These are phyloP conservation scores for Trichophaea hybrida DNA, from an alignment of 2,329 filamentous ascomycete species.

Conservation along the genomic window DNA sequence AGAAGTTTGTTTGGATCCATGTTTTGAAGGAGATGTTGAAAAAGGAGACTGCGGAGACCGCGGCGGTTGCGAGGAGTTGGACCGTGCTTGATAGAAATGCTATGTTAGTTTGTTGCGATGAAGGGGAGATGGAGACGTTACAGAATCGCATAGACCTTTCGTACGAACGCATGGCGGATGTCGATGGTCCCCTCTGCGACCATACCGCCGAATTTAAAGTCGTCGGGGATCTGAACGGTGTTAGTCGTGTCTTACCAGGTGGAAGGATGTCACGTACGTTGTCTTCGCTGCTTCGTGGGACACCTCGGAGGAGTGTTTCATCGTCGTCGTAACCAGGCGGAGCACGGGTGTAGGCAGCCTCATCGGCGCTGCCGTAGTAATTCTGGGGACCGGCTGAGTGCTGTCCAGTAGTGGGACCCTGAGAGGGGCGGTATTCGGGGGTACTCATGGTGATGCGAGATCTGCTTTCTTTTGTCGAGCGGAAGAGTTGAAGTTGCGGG, in stretches of 20 bases:
- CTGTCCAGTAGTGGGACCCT: background rate
- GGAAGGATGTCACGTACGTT: constrained; percentile 11
- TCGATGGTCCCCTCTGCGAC: constrained; percentile 89
- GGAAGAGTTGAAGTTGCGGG: too few species aligned
- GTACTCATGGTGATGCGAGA: background rate
- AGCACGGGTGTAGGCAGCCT: constrained; percentile 14
- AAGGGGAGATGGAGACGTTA: constrained; percentile 31
- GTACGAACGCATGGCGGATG: constrained; percentile 90
- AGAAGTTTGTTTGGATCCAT: constrained; percentile 77
- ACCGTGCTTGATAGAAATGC: constrained; percentile 45
- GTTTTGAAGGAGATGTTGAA: constrained; percentile 60
- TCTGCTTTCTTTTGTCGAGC: too few species aligned
- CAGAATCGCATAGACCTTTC: constrained; percentile 96
- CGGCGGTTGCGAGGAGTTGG: constrained; percentile 73
- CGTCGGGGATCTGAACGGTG: constrained; percentile 17
- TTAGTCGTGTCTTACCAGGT: background rate
- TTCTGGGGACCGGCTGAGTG: background rate
- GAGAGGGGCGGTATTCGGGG: background rate
- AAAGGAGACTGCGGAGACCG: constrained; percentile 72
- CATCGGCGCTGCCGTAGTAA: constrained; percentile 12
- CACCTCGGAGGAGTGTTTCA: constrained; percentile 10
- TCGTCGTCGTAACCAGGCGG: constrained; percentile 20
- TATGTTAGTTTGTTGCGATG: background rate
- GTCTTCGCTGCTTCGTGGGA: constrained; percentile 18
- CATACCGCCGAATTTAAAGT: constrained; percentile 57